Percentiles rank a stretch among this genome's conserved stretches.
These are phyloP conservation scores for Schwanniomyces polymorphus DNA, from an alignment of 805 yeast species.

Conservation along the genomic window DNA sequence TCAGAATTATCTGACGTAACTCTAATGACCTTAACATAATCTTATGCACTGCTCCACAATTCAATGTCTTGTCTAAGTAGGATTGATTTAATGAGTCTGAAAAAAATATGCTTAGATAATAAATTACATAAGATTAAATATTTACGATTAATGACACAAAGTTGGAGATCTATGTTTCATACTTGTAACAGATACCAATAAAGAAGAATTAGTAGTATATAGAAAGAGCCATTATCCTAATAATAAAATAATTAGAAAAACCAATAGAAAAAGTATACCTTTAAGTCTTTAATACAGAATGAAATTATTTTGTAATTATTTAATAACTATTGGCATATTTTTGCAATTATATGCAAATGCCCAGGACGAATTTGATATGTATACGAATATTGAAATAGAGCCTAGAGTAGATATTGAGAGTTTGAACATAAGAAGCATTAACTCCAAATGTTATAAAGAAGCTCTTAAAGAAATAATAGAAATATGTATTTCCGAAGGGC, in stretches of 20 bases:
- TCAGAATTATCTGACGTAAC: neutral
- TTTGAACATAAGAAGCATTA: conserved; percentile 1
- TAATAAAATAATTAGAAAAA: neutral
- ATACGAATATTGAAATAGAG: neutral
- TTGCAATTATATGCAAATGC: neutral
- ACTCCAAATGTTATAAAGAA: conserved; percentile 32
- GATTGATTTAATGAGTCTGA: neutral
- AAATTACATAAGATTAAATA: neutral
- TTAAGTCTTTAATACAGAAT: neutral
- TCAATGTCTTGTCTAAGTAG: neutral
- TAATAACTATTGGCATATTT: neutral
- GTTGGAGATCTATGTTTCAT: neutral
- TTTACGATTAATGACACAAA: conserved; percentile 2
- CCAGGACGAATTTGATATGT: neutral
- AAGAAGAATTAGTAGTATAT: neutral
- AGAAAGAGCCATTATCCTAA: neutral
- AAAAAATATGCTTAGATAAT: neutral
- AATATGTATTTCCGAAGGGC: conserved; percentile 39
- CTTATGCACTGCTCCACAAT: neutral
- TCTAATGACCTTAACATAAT: neutral
- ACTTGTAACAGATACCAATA: neutral
- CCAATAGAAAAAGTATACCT: too few species aligned
- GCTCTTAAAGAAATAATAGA: conserved; percentile 43
- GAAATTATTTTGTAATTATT: neutral
- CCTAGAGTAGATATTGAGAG: conserved; percentile 1